Percentiles rank a stretch among this genome's conserved stretches.
Conservation (phyloP, 2,329 filamentous ascomycete species). For the Chlorencoelia australis region DNA sequence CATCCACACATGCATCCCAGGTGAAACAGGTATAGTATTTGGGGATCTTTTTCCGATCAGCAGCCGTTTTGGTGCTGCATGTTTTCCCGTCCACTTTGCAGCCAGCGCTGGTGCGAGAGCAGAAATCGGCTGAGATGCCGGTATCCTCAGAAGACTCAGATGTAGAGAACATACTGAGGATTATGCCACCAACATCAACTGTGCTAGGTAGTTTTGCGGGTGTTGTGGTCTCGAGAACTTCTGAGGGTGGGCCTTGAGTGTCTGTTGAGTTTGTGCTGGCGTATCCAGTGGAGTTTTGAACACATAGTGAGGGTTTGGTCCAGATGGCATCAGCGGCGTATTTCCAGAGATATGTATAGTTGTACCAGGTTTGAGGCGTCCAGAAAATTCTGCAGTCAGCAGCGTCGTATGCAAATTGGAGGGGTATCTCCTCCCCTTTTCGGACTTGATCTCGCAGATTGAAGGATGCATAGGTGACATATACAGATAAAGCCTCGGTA, state of each 20-base stretch:
- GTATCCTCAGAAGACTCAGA: no score
- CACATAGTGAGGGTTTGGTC: constrained; percentile 29
- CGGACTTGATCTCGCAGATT: constrained; percentile 33
- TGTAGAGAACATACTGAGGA: no score
- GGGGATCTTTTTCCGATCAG: no score
- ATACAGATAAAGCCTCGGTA: constrained; percentile 8
- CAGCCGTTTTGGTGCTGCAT: no score
- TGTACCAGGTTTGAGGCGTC: constrained; percentile 40
- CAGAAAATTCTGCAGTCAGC: constrained; percentile 52
- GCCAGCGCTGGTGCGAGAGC: no score
- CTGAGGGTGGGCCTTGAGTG: not conserved
- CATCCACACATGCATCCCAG: no score
- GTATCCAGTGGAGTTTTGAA: constrained; percentile 14
- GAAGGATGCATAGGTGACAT: constrained; percentile 27
- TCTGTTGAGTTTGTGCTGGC: constrained; percentile 2
- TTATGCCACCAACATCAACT: no score
- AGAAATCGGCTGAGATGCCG: no score
- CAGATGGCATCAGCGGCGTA: constrained; percentile 31
- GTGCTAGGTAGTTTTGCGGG: no score
- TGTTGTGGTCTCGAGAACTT: no score
- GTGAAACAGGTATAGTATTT: no score
- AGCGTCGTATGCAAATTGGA: constrained; percentile 51
- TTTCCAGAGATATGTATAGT: constrained; percentile 41
- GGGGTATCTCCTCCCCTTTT: constrained; percentile 29
- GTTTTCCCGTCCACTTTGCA: no score